phyloP scores from a whole-genome alignment of 1,284 basidiomycete species.

The Athelia psychrophila region DNA sequence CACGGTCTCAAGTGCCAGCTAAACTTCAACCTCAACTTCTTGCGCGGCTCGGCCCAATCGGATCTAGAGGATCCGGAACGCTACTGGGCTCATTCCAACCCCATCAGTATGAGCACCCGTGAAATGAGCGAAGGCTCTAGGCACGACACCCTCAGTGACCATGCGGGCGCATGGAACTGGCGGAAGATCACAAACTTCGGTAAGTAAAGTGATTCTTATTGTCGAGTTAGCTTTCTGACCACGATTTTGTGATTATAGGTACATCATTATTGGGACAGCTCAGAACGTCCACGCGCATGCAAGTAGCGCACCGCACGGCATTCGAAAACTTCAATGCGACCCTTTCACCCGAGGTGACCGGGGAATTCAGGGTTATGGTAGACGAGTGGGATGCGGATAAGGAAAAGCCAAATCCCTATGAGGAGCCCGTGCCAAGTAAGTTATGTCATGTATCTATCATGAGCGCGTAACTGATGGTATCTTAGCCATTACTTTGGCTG shows the following conservation, averaged over 20 bases:
- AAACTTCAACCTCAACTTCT: constrained; percentile 10
- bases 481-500: constrained; percentile 10
- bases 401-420: constrained; percentile 2
- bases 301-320: neutral
- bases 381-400: neutral
- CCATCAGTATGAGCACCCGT: constrained; percentile 6
- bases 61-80: constrained; percentile 14
- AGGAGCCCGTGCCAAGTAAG: neutral
- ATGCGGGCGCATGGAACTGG: constrained; percentile 8
- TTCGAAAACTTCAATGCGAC: neutral
- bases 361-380: neutral
- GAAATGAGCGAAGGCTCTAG: constrained; percentile 11
- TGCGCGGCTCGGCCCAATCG: constrained; percentile 4
- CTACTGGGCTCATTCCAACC: constrained; percentile 11
- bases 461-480: neutral
- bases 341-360: neutral
- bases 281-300: neutral
- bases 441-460: neutral
- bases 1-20: constrained; percentile 5
- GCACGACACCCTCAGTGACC: constrained; percentile 16
- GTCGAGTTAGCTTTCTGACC: neutral
- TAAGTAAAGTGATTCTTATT: too few relatives aligned
- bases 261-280: neutral
- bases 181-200: neutral
- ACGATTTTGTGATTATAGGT: neutral